Evolutionary conservation across 1,139 yeast genomes (phyloP), one percentile per base, ranked within the genome.

Genomic region (Yamadazyma dendronema): DNA sequence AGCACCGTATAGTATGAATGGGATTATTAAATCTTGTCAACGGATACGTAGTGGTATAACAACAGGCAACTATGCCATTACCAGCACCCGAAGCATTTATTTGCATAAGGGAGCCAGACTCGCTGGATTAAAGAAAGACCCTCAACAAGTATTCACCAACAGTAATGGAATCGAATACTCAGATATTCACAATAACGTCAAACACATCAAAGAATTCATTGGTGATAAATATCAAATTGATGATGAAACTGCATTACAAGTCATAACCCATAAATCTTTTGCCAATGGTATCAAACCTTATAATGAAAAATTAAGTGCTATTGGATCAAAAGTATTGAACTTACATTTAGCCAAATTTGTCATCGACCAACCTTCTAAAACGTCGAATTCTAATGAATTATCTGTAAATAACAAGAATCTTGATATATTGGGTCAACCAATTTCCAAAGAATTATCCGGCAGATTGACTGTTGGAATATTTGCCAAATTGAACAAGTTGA

Each of bases 261-360:
- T 85, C 25, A 66, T 89, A 52, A 89, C 97, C 10, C 97, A 90
- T 64, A 90, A 90, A 64, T 86, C 96, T 29, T 90, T 89, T 70
- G 95, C 95, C 7, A 94, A 87, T 62, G 97, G 96, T 12, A 71
- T 77, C 44, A 81, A 82, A 52, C 96, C 97, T 14, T 87, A 84
- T 61, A 90, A 90, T 61, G 96, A 88, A 56, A 85, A 84, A 59
- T 69, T 90, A 52, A 73, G 87, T 17, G 75, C 83, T 35, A 66
- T 87, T 62, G 97, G 97, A n/a, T 64, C 77, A 28, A 86, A 84
- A 56, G 68, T 84, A 50, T 64, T 87, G 48, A 80, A 83, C 52
- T 66, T 82, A 42, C 74, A 68, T 49, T 68, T 82, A 27, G 72
- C 81, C 31, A 74, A 80, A 47, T 64, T 65, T 46, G 82, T 81